phyloP scores from a whole-genome alignment of 2,329 filamentous ascomycete species.

The Nectriaceae sp. region DNA sequence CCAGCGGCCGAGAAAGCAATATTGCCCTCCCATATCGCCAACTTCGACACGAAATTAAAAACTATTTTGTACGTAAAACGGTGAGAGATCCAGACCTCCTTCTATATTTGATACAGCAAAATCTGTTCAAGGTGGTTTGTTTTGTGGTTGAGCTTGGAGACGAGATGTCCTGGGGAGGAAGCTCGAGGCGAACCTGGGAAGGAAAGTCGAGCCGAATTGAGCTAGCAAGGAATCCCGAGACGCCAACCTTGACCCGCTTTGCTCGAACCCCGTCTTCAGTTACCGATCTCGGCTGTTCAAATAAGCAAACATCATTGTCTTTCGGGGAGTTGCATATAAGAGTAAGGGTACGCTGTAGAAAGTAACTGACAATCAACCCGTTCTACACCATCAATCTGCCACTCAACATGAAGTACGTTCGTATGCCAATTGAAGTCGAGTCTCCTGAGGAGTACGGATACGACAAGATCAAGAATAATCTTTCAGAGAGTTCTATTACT shows the following conservation, averaged over 20 bases:
- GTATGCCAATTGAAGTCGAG: conserved; percentile 28
- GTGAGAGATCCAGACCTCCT: no score
- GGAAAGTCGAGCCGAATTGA: conserved; percentile 2
- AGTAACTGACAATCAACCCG: background rate
- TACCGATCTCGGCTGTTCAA: background rate
- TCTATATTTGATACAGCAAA: no score
- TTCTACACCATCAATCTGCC: background rate
- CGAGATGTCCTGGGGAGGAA: conserved; percentile 1
- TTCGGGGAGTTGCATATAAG: no score
- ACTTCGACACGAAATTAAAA: no score
- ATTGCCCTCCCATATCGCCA: no score
- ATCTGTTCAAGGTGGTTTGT: no score
- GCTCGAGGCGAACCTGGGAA: background rate
- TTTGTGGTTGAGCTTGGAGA: background rate
- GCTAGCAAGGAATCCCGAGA: no score
- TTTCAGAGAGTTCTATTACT: conserved; percentile 25
- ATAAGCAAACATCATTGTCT: no score
- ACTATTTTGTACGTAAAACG: no score
- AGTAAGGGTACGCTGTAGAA: no score
- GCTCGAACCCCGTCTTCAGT: background rate
- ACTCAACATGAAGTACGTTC: conserved; percentile 23
- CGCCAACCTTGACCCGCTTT: no score
- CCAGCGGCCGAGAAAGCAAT: no score
- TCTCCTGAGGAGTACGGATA: conserved; percentile 25
- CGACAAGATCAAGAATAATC: conserved; percentile 23